Evolutionary conservation across 345 rosid genomes (phyloP), one percentile per base, ranked within the genome.

Genomic region (Euphorbia peplus): DNA sequence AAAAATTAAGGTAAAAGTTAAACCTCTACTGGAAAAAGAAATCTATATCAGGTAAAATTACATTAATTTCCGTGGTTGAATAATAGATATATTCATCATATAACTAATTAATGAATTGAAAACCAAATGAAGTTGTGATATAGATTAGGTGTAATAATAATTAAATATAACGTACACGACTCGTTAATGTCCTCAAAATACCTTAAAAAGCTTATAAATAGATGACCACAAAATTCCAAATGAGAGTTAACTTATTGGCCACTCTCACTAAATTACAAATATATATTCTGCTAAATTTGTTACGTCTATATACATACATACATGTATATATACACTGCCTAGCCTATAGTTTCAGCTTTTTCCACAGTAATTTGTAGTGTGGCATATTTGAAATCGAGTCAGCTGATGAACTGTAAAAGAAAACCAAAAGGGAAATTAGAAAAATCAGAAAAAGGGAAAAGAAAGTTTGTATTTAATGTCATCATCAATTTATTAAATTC

Each of bases 101-200:
- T n/a, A n/a, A n/a, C n/a, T n/a, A n/a, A n/a, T n/a, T n/a, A n/a
- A n/a, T n/a, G n/a, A n/a, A n/a, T n/a, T n/a, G n/a, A n/a, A n/a
- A n/a, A n/a, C n/a, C n/a, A n/a, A n/a, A n/a, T n/a, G n/a, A n/a
- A n/a, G n/a, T n/a, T n/a, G n/a, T n/a, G n/a, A n/a, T n/a, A n/a
- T n/a, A n/a, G n/a, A n/a, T n/a, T n/a, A n/a, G n/a, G n/a, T n/a
- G n/a, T n/a, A n/a, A n/a, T n/a, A n/a, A 32, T 6, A 32, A 32
- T 32, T 32, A 32, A 32, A 32, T 32, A 32, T 32, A 32, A 59
- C 63, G 63, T 59, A 8, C 63, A 59, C 63, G 44, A 35, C 21
- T 16, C 35, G 63, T n/a, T 59, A 5, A 16, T 6, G 2, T 59
- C 25, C 24, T 18, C 35, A 6, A 59, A 59, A 59, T 11, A 18